phyloP scores from a whole-genome alignment of 108 stramenopile species.

The Skeletonema grethae region DNA sequence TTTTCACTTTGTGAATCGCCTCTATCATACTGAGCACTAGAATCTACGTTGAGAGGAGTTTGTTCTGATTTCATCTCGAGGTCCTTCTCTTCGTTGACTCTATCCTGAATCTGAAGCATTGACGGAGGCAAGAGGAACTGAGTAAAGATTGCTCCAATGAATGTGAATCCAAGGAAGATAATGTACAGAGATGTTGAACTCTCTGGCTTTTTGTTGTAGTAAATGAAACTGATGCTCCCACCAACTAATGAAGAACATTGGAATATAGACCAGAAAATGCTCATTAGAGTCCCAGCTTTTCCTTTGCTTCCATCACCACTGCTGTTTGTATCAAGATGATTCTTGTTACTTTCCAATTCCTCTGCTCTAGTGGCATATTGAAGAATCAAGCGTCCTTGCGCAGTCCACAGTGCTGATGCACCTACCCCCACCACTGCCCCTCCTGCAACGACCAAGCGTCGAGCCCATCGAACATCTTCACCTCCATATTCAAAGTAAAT shows the following conservation, averaged over 20 bases:
- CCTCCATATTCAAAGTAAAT: conserved; percentile 45
- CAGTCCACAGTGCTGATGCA: conserved; percentile 55
- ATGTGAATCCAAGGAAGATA: conserved; percentile 51
- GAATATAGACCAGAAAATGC: conserved; percentile 59
- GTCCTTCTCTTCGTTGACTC: conserved; percentile 10
- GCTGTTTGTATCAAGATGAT: not conserved
- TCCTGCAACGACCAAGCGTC: conserved; percentile 44
- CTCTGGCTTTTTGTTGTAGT: conserved; percentile 35
- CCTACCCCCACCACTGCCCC: conserved; percentile 48
- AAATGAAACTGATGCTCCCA: conserved; percentile 51
- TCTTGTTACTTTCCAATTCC: not conserved
- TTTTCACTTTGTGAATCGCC: not conserved
- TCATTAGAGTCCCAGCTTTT: conserved; percentile 42
- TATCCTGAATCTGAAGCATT: conserved; percentile 9
- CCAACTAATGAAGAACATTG: conserved; percentile 55
- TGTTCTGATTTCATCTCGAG: conserved; percentile 24
- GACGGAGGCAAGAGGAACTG: conserved; percentile 46
- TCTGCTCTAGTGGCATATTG: conserved; percentile 44
- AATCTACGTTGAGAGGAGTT: conserved; percentile 15
- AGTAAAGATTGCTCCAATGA: conserved; percentile 47
- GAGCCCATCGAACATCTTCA: conserved; percentile 24
- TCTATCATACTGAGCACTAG: conserved; percentile 1
- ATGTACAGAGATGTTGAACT: conserved; percentile 38
- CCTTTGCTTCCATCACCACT: not conserved
- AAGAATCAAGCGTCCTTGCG: conserved; percentile 48